phyloP scores from a whole-genome alignment of 768 basidiomycete genomes.

The Phlegmacium glaucopus region DNA sequence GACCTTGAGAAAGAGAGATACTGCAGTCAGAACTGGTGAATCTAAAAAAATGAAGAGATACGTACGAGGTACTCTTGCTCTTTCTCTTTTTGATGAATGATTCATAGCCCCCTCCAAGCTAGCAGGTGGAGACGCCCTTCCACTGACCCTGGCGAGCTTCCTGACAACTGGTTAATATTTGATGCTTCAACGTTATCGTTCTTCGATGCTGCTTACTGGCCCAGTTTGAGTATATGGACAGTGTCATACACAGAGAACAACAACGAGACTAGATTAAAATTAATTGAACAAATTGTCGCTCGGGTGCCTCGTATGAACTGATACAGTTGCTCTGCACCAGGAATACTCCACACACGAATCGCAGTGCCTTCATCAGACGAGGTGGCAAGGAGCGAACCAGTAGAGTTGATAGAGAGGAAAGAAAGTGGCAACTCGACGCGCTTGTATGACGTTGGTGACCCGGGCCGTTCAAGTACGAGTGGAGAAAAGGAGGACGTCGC shows the following conservation, averaged over 20 bases:
- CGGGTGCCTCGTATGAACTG: constrained; percentile 92
- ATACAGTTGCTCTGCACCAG: constrained; percentile 89
- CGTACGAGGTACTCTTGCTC: too few relatives aligned
- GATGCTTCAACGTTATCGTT: constrained; percentile 7
- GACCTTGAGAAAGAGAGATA: too few relatives aligned
- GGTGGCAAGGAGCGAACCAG: constrained; percentile 89
- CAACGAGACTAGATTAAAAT: constrained; percentile 79
- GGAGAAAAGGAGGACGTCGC: too few relatives aligned
- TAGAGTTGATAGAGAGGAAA: constrained; percentile 77
- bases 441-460: constrained; percentile 93
- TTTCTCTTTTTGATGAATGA: too few relatives aligned
- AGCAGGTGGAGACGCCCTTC: constrained; percentile 61
- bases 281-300: constrained; percentile 80
- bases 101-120: too few relatives aligned
- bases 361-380: constrained; percentile 95
- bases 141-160: constrained; percentile 62
- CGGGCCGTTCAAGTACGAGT: constrained; percentile 88
- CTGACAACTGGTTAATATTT: constrained; percentile 27
- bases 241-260: constrained; percentile 89
- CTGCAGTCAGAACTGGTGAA: too few relatives aligned
- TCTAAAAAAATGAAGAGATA: too few relatives aligned
- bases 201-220: constrained; percentile 1
- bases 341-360: constrained; percentile 91
- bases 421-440: constrained; percentile 94
- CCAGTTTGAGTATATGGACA: too few relatives aligned